Evolutionary conservation across 768 basidiomycete genomes (phyloP), one percentile per base, ranked within the genome.

Genomic region (Suillus weaverae): DNA sequence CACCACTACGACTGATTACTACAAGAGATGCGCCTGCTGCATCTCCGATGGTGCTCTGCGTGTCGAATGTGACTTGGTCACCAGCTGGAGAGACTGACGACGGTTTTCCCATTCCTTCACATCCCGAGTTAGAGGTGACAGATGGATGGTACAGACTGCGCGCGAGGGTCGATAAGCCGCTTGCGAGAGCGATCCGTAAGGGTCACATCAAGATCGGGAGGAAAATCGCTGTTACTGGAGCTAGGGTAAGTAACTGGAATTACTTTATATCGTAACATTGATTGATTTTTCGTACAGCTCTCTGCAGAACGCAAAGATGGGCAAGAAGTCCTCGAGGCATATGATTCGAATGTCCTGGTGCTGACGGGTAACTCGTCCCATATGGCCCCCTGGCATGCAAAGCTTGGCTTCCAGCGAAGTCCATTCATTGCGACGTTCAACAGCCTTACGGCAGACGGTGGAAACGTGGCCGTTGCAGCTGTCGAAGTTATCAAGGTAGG

Each of bases 71-170:
- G 43, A 76, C 76, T 6, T 89, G 87, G 86, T 77, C 81, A 8
- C 72, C 81, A 38, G 68, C 68, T 22, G 75, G 74, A 4, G 64
- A 76, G 3, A 74, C 78, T 32, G 79, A 82, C 1, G 77, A 83
- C 36, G 79, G 79, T 4, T 60, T 75, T 22, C 69, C 78, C 5
- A 70, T 76, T 33, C 78, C 78, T 30, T 72, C 79, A 3, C 76
- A 81, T 69, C 85, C 89, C 0, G 85, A 88, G 67, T 76, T 99
- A 7, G 97, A 98, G 76, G 79, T 99, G n/a, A 95, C 95, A 0
- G 97, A 99, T 72, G 97, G 97, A 16, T 99, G 97, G 97, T 99
- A 99, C 71, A 80, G 89, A 35, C 80, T 99, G 8, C 86, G 88
- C 16, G 92, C 94, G 0, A 82, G 83, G 54, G 81, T 93, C 14